Evolutionary conservation across 176 grass and related monocot species (phyloP).

Genomic region (Juncus inflexus): DNA sequence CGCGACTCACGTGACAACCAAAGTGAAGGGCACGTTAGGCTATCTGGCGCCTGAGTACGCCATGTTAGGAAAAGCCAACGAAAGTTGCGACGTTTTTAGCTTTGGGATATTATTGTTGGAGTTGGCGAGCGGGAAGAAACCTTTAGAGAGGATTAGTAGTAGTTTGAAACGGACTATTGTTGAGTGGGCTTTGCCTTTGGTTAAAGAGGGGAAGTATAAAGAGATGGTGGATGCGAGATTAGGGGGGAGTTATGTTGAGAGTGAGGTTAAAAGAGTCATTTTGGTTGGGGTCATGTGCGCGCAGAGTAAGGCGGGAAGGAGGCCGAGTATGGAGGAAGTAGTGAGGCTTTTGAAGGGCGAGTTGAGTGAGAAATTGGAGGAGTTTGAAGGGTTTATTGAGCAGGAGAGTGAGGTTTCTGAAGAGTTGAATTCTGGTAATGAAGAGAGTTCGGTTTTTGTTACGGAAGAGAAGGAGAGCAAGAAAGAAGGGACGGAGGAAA

Average conservation of each 20-base stretch:
- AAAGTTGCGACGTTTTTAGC: conserved; percentile 82
- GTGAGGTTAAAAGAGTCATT: conserved; percentile 59
- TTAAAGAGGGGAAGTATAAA: conserved; percentile 49
- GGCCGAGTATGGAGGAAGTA: conserved; percentile 75
- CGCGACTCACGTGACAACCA: conserved; percentile 86
- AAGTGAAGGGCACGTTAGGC: conserved; percentile 86
- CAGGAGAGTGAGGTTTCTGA: conserved; percentile 2
- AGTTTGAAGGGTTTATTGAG: conserved; percentile 57
- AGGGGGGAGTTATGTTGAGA: conserved; percentile 43
- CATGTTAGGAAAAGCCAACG: conserved; percentile 79
- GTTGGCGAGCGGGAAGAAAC: conserved; percentile 68
- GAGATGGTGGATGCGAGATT: conserved; percentile 73
- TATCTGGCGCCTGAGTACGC: conserved; percentile 94
- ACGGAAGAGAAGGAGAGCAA: conserved; percentile 50
- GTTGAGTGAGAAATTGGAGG: conserved; percentile 52
- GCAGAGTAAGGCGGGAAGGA: conserved; percentile 52
- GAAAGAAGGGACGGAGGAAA: conserved; percentile 37
- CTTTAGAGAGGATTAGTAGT: conserved; percentile 61
- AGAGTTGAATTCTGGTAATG: conserved; percentile 10
- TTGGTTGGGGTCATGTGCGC: conserved; percentile 64
- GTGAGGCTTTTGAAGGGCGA: conserved; percentile 68
- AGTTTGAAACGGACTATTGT: conserved; percentile 47
- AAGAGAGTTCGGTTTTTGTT: conserved; percentile 33
- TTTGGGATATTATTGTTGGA: conserved; percentile 73
- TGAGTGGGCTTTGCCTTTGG: conserved; percentile 67